Evolutionary conservation across 352 stramenopile species (phyloP).

Genomic region (Pythium aquatile): DNA sequence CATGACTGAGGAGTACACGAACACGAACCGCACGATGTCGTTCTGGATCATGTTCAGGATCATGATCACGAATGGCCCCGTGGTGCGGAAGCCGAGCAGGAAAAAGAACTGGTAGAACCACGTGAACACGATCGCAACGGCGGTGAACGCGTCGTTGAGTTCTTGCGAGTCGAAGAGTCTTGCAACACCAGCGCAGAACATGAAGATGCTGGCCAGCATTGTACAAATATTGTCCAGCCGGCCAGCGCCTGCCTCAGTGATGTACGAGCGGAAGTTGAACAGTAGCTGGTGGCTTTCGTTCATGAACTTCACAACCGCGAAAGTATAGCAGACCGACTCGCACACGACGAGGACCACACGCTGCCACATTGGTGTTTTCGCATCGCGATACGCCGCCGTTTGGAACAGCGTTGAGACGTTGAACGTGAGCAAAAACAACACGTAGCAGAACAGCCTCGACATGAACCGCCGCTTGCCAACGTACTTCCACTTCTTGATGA

Average conservation of each 20-base stretch:
- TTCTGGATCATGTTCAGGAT: constrained; percentile 60
- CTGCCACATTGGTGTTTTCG: constrained; percentile 3
- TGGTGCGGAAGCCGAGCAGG: constrained; percentile 56
- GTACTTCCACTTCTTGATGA: constrained; percentile 71
- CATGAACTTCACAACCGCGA: constrained; percentile 45
- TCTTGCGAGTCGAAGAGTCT: constrained; percentile 26
- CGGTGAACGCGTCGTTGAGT: constrained; percentile 41
- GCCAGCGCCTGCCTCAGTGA: constrained; percentile 39
- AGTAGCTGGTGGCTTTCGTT: constrained; percentile 55
- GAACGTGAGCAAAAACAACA: constrained; percentile 40
- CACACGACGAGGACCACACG: constrained; percentile 32
- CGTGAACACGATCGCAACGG: constrained; percentile 47
- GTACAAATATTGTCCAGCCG: constrained; percentile 62
- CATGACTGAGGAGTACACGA: constrained; percentile 57
- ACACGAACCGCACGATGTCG: constrained; percentile 58
- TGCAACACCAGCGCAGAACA: constrained; percentile 35
- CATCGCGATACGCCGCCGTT: constrained; percentile 35
- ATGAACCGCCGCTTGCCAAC: constrained; percentile 48
- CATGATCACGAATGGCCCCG: constrained; percentile 68
- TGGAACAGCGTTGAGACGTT: constrained; percentile 48
- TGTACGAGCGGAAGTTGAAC: constrained; percentile 41
- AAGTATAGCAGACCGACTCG: constrained; percentile 29
- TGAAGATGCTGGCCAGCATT: constrained; percentile 33
- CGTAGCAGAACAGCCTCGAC: constrained; percentile 36
- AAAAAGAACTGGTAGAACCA: constrained; percentile 76